These are phyloP conservation scores for Penicillium manginii DNA, from an alignment of 495 filamentous ascomycete genomes.

Conservation along the genomic window DNA sequence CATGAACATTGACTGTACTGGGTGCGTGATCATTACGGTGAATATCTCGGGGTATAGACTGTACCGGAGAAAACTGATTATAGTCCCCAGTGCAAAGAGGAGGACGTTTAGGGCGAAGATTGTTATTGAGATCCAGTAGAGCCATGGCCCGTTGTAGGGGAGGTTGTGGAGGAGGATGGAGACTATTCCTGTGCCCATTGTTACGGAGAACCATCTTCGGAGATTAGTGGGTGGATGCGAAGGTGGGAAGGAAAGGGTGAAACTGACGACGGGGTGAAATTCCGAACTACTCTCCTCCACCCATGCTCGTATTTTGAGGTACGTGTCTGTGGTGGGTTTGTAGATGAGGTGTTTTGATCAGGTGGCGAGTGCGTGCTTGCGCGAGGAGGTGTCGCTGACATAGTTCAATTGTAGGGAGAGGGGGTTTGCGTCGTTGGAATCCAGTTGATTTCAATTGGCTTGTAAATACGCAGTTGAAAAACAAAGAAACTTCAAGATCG, in stretches of 20 bases:
- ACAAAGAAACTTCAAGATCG: too few species aligned
- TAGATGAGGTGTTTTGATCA: background rate
- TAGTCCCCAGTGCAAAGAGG: conserved; percentile 44
- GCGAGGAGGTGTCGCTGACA: background rate
- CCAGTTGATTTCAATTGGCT: background rate
- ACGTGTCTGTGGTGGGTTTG: background rate
- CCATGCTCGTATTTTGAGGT: conserved; percentile 33
- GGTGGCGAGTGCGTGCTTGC: background rate
- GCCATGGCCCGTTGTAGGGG: conserved; percentile 57
- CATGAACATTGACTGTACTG: conserved; percentile 62
- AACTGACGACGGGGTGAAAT: conserved; percentile 53
- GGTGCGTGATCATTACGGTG: conserved; percentile 58
- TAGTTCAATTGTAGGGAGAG: background rate
- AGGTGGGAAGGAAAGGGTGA: background rate
- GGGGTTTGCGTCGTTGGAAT: background rate
- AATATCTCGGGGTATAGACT: conserved; percentile 61
- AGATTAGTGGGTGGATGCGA: conserved; percentile 2
- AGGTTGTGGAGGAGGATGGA: conserved; percentile 62
- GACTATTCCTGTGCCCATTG: conserved; percentile 69
- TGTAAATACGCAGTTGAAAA: background rate
- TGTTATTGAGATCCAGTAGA: conserved; percentile 56
- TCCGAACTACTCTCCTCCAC: conserved; percentile 50
- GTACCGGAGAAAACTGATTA: conserved; percentile 59
- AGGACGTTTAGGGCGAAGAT: conserved; percentile 59
- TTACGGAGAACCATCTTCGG: conserved; percentile 55